Conservation (phyloP, 2,329 filamentous ascomycete species). For the Fusarium solani-melongenae region DNA sequence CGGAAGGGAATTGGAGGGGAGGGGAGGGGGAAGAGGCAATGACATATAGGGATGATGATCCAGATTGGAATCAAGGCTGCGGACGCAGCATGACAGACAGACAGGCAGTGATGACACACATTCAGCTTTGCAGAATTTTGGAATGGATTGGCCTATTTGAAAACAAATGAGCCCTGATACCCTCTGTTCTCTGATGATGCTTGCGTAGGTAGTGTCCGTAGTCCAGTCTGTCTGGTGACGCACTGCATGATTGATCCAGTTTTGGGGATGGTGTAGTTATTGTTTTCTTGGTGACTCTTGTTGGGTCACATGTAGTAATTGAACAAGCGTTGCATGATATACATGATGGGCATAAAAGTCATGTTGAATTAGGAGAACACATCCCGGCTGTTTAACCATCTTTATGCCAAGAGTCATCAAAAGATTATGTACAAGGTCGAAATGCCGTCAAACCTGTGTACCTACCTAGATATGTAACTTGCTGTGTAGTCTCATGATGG, state of each 20-base stretch:
- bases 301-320: not conserved
- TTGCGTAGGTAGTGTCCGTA: not conserved
- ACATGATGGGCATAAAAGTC: not conserved
- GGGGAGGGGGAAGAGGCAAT: conserved; percentile 18
- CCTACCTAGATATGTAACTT: not conserved
- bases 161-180: conserved; percentile 25
- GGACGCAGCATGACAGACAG: conserved; percentile 3
- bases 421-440: not conserved
- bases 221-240: not conserved
- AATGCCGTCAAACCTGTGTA: not conserved
- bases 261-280: not conserved
- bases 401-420: not conserved
- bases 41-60: conserved; percentile 41
- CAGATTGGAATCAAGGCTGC: conserved; percentile 42
- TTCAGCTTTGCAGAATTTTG: conserved; percentile 33
- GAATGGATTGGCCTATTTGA: conserved; percentile 40
- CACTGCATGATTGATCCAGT: not conserved
- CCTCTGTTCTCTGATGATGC: conserved; percentile 20
- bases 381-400: not conserved
- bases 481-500: not conserved
- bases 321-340: not conserved
- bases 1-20: not conserved
- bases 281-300: not conserved
- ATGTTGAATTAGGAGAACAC: not conserved
- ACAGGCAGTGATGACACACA: conserved; percentile 9